A percentile compares a stretch with the other conserved stretches of the same genome.
Evolutionary conservation across 345 rosid genomes (phyloP).

Genomic region (Passiflora organensis): DNA sequence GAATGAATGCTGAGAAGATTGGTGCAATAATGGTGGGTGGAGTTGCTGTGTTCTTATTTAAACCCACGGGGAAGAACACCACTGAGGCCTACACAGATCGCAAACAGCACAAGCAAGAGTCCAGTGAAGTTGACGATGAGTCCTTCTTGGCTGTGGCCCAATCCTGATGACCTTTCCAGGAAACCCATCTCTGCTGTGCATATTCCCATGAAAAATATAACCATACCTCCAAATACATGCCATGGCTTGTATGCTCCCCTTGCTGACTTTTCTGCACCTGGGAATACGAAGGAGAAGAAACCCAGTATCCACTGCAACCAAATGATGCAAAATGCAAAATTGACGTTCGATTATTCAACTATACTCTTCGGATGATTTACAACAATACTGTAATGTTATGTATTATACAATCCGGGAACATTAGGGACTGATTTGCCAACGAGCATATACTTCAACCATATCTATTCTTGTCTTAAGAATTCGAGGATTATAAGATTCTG

Average conservation of each 20-base stretch:
- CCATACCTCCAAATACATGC: slow-evolving; percentile 40
- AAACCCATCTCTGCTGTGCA: slow-evolving; percentile 47
- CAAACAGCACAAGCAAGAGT: slow-evolving; percentile 39
- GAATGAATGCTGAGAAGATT: no score
- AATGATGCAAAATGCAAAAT: neutral
- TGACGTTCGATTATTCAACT: neutral
- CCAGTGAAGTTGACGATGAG: slow-evolving; percentile 46
- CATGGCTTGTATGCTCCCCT: slow-evolving; percentile 41
- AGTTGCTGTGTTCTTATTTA: no score
- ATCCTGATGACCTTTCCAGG: slow-evolving; percentile 15
- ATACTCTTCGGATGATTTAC: neutral
- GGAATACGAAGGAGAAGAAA: slow-evolving; percentile 43
- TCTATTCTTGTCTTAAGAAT: no score
- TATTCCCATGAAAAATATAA: slow-evolving; percentile 34
- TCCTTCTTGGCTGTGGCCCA: slow-evolving; percentile 28
- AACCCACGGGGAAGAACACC: slow-evolving; percentile 26
- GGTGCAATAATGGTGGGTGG: no score
- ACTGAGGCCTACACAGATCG: slow-evolving; percentile 32
- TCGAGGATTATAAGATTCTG: no score
- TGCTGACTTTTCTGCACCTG: slow-evolving; percentile 19
- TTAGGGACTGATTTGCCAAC: no score
- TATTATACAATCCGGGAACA: neutral
- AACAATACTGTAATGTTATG: neutral
- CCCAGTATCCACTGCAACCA: slow-evolving; percentile 37
- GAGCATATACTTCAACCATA: no score